phyloP scores from a whole-genome alignment of 2,329 filamentous ascomycete genomes.

The Penicillium sp. region DNA sequence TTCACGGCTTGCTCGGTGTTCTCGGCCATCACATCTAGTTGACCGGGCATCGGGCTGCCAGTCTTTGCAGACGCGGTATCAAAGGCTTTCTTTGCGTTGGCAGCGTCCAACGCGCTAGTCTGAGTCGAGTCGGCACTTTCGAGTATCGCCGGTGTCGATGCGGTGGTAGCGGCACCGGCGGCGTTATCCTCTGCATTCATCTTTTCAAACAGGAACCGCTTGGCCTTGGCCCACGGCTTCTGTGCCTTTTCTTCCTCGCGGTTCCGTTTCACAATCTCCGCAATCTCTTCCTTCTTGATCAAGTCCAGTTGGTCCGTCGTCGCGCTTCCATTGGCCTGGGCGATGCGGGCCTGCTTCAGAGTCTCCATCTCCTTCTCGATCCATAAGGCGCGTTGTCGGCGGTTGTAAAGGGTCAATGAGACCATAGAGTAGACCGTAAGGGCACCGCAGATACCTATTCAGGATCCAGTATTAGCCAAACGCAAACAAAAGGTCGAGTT shows the following conservation, averaged over 20 bases:
- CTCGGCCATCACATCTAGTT: conserved; percentile 33
- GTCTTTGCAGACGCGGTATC: conserved; percentile 23
- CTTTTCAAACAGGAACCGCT: conserved; percentile 36
- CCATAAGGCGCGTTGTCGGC: conserved; percentile 58
- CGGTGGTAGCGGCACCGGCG: conserved; percentile 7
- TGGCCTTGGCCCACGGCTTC: conserved; percentile 35
- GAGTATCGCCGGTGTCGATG: conserved; percentile 7
- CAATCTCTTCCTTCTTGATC: conserved; percentile 42
- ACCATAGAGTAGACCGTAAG: conserved; percentile 60
- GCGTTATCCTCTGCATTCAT: conserved; percentile 33
- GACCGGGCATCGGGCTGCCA: conserved; percentile 19
- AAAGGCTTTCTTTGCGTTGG: conserved; percentile 35
- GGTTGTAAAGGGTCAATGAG: conserved; percentile 63
- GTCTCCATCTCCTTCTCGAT: conserved; percentile 46
- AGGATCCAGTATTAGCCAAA: conserved; percentile 3
- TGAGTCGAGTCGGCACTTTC: conserved; percentile 9
- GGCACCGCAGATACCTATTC: conserved; percentile 53
- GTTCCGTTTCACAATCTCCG: conserved; percentile 38
- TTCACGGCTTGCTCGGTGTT: conserved; percentile 35
- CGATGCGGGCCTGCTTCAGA: conserved; percentile 40
- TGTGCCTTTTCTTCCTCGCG: conserved; percentile 38
- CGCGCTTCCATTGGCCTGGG: conserved; percentile 38
- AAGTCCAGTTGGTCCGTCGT: conserved; percentile 41
- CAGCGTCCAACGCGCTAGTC: conserved; percentile 31
- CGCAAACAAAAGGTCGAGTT: not conserved